Conservation (phyloP, 2,329 filamentous ascomycete species). For the Colletotrichum lini region DNA sequence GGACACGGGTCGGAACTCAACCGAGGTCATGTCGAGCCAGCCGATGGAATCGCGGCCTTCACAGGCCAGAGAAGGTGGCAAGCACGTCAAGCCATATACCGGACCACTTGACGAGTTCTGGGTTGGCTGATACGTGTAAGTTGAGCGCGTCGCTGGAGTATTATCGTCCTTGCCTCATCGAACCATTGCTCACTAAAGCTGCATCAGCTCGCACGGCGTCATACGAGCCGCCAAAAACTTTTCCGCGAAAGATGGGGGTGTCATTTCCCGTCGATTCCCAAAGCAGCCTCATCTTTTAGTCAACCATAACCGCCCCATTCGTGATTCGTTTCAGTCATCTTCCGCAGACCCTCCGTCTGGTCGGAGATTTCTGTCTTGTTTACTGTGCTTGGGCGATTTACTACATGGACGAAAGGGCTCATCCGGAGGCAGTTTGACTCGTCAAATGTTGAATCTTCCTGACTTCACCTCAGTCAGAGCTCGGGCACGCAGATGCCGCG, state of each 20-base stretch:
- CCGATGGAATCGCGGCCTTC: not conserved
- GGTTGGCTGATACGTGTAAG: not conserved
- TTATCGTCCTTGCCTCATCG: slow-evolving; percentile 15
- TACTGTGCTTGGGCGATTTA: not conserved
- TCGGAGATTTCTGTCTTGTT: not conserved
- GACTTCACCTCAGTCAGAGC: slow-evolving; percentile 3
- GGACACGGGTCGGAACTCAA: not conserved
- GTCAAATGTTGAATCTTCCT: not conserved
- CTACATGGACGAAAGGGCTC: slow-evolving; percentile 13
- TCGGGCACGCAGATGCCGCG: slow-evolving; percentile 20
- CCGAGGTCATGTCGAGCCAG: not conserved
- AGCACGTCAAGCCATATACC: not conserved
- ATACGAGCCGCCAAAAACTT: slow-evolving; percentile 22
- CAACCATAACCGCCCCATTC: slow-evolving; percentile 17
- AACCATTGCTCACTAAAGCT: slow-evolving; percentile 27
- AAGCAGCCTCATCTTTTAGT: slow-evolving; percentile 28
- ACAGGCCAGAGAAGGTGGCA: not conserved
- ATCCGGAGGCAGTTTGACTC: not conserved
- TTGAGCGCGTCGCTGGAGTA: slow-evolving; percentile 13
- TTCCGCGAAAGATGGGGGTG: slow-evolving; percentile 28
- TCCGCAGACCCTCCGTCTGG: slow-evolving; percentile 10
- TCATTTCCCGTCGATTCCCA: slow-evolving; percentile 35
- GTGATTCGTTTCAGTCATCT: slow-evolving; percentile 4
- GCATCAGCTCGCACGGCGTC: slow-evolving; percentile 17
- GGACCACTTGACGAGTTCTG: not conserved